phyloP scores from a whole-genome alignment of 768 basidiomycete genomes.

The Xerocomus spinulosus region DNA sequence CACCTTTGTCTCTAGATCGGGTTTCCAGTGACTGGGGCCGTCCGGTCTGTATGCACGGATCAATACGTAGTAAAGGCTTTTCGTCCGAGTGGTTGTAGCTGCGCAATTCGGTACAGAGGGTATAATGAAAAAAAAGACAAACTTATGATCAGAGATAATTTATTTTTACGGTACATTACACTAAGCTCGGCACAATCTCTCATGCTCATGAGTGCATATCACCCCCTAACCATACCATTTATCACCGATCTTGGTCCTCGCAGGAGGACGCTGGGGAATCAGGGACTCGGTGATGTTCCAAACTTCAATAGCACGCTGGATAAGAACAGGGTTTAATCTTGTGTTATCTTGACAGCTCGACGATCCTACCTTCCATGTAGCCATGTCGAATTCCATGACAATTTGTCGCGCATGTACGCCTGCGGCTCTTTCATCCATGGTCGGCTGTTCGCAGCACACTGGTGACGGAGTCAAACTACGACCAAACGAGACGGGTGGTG shows the following conservation, averaged over 20 bases:
- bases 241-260: conserved; percentile 50
- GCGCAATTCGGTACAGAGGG: too few relatives aligned
- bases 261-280: conserved; percentile 70
- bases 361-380: conserved; percentile 74
- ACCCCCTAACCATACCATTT: conserved; percentile 65
- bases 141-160: conserved; percentile 3
- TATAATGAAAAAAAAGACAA: not conserved
- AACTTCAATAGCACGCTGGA: conserved; percentile 79
- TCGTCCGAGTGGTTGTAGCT: too few relatives aligned
- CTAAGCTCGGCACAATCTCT: conserved; percentile 2
- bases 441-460: conserved; percentile 66
- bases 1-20: too few relatives aligned
- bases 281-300: conserved; percentile 73
- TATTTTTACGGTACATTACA: conserved; percentile 19
- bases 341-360: not conserved
- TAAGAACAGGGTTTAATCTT: not conserved
- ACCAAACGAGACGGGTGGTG: not conserved
- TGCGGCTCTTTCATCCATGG: conserved; percentile 54
- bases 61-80: too few relatives aligned
- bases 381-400: conserved; percentile 89
- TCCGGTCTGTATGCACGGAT: too few relatives aligned
- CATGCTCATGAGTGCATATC: not conserved
- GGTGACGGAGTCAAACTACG: not conserved
- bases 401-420: conserved; percentile 77
- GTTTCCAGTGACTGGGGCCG: too few relatives aligned